These are phyloP conservation scores for Dipteronia dyeriana DNA, from an alignment of 345 rosid species.

Conservation along the genomic window DNA sequence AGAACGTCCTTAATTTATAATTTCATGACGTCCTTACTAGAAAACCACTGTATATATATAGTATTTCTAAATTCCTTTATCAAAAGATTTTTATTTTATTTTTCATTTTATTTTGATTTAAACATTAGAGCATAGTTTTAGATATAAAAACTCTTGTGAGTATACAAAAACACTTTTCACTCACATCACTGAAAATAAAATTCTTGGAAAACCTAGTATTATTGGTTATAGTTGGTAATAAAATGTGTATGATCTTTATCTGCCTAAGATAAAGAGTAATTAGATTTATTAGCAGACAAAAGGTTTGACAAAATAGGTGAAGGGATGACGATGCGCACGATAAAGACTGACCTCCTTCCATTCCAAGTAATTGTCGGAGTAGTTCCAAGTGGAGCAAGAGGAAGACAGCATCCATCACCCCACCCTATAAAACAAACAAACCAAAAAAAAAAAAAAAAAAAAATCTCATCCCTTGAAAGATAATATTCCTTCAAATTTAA, in stretches of 20 bases:
- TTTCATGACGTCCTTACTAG: too few species aligned
- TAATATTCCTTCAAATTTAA: slow-evolving; percentile 29
- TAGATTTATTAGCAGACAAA: slow-evolving; percentile 9
- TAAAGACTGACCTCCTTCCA: slow-evolving; percentile 67
- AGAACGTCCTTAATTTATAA: too few species aligned
- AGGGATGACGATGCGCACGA: slow-evolving; percentile 35
- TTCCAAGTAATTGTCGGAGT: slow-evolving; percentile 60
- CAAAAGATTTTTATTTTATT: too few species aligned
- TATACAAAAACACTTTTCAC: neutral
- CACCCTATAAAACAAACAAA: slow-evolving; percentile 9
- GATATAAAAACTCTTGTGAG: too few species aligned
- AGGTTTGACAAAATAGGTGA: slow-evolving; percentile 18
- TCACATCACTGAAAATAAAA: neutral
- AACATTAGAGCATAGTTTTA: too few species aligned
- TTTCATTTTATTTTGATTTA: too few species aligned
- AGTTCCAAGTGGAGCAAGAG: slow-evolving; percentile 83
- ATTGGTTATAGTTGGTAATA: neutral
- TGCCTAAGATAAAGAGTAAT: neutral
- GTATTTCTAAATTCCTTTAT: too few species aligned
- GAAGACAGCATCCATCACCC: slow-evolving; percentile 36
- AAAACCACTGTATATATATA: too few species aligned
- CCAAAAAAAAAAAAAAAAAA: too few species aligned
- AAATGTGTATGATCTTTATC: neutral
- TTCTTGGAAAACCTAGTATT: neutral
- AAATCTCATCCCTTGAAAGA: neutral